A percentile compares a stretch with the other conserved stretches of the same genome.
phyloP scores from a whole-genome alignment of 1,284 basidiomycete genomes.

The Heimioporus retisporus region DNA sequence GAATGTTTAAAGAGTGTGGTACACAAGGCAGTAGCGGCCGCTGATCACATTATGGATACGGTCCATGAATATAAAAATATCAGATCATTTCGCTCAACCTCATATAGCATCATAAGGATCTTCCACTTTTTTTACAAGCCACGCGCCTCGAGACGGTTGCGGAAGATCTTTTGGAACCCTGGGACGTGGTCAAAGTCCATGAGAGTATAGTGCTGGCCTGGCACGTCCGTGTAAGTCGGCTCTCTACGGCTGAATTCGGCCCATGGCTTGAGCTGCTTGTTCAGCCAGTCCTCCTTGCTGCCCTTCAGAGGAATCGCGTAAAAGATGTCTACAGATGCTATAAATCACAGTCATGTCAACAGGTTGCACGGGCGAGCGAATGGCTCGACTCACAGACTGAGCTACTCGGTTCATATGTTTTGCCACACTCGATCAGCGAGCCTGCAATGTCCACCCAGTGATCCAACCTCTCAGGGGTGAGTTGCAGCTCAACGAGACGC shows the following conservation, averaged over 20 bases:
- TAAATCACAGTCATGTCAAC: not conserved
- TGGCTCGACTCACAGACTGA: constrained; percentile 41
- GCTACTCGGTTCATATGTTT: constrained; percentile 34
- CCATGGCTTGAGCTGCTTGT: constrained; percentile 47
- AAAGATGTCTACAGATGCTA: constrained; percentile 38
- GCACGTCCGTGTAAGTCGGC: constrained; percentile 40
- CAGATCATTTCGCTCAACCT: no score
- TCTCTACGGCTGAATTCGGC: constrained; percentile 34
- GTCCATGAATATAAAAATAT: no score
- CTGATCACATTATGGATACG: no score
- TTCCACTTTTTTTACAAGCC: constrained; percentile 34
- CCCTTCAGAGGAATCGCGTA: constrained; percentile 43
- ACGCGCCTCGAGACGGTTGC: constrained; percentile 39
- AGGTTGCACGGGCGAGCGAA: no score
- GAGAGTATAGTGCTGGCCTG: constrained; percentile 44
- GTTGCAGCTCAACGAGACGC: constrained; percentile 42
- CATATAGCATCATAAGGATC: no score
- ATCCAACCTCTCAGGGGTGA: constrained; percentile 38
- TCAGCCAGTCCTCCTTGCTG: constrained; percentile 45
- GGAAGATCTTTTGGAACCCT: constrained; percentile 45
- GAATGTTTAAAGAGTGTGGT: no score
- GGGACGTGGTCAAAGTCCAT: constrained; percentile 48
- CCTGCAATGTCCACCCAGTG: constrained; percentile 45
- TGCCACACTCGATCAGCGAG: constrained; percentile 43
- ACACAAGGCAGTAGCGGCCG: no score